These are phyloP conservation scores for Ascochyta koolunga DNA, from an alignment of 2,329 filamentous ascomycete genomes.

Conservation along the genomic window DNA sequence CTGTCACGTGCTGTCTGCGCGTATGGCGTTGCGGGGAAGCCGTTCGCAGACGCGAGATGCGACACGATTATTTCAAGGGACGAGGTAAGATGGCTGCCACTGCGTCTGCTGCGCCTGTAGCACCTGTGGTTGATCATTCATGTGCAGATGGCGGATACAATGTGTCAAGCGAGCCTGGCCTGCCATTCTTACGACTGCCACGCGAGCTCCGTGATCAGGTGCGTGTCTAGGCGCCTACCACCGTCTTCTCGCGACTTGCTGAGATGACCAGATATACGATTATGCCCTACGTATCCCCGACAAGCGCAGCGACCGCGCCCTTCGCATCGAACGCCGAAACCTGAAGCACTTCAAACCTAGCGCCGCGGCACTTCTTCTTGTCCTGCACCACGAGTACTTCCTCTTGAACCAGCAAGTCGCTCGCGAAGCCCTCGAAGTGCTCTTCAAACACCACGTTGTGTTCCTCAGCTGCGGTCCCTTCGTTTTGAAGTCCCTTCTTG, in stretches of 20 bases:
- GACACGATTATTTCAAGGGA: constrained; percentile 4
- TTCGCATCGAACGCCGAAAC: constrained; percentile 45
- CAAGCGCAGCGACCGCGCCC: constrained; percentile 29
- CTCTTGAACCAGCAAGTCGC: constrained; percentile 44
- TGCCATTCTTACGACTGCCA: constrained; percentile 43
- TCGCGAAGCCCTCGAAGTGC: constrained; percentile 41
- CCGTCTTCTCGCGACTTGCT: neutral
- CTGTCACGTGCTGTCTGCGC: constrained; percentile 8
- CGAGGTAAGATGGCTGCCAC: constrained; percentile 23
- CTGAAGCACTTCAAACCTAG: constrained; percentile 42
- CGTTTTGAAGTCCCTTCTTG: constrained; percentile 39
- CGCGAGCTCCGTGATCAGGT: constrained; percentile 48
- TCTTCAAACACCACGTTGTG: constrained; percentile 43
- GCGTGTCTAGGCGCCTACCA: constrained; percentile 3
- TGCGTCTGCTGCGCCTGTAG: constrained; percentile 8
- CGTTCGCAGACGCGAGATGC: constrained; percentile 21
- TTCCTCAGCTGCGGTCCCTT: constrained; percentile 46
- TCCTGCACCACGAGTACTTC: constrained; percentile 43
- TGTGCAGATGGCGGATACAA: constrained; percentile 4
- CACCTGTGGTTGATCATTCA: constrained; percentile 13
- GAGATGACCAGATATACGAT: constrained; percentile 38
- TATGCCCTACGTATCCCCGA: constrained; percentile 35
- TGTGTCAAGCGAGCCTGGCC: constrained; percentile 13
- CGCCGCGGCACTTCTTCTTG: constrained; percentile 38
- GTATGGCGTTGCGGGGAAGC: neutral